Percentiles rank a stretch among this genome's conserved stretches.
Evolutionary conservation across 169 alveolate species (phyloP).

Genomic region (Plasmodium relictum): DNA sequence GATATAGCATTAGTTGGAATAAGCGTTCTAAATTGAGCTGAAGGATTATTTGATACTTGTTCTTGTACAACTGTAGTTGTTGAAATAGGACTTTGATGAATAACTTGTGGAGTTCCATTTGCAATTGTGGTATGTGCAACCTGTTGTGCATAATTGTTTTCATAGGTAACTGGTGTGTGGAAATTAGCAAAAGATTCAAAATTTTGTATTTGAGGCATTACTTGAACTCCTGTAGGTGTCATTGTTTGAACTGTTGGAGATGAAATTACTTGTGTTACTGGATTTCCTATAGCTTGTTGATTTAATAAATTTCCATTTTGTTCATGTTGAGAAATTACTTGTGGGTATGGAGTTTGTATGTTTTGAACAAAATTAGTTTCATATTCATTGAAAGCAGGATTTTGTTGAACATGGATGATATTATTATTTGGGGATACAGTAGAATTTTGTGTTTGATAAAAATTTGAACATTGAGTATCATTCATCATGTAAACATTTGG

Average conservation of each 20-base stretch:
- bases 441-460: slow-evolving; percentile 15
- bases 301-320: slow-evolving; percentile 21
- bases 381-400: slow-evolving; percentile 4
- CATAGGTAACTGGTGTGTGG: slow-evolving; percentile 2
- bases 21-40: slow-evolving; percentile 17
- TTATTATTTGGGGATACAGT: slow-evolving; percentile 25
- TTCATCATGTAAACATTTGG: slow-evolving; percentile 59
- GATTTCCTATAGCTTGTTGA: slow-evolving; percentile 11
- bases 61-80: slow-evolving; percentile 14
- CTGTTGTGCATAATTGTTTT: slow-evolving; percentile 17
- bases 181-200: slow-evolving; percentile 17
- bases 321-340: slow-evolving; percentile 7
- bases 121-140: neutral
- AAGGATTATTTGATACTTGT: neutral
- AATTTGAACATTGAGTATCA: slow-evolving; percentile 8
- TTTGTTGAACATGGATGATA: slow-evolving; percentile 2
- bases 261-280: slow-evolving; percentile 4
- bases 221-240: slow-evolving; percentile 14
- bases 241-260: slow-evolving; percentile 6
- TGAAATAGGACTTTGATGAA: slow-evolving; percentile 17
- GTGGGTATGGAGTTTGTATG: slow-evolving; percentile 20
- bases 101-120: slow-evolving; percentile 6
- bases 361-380: slow-evolving; percentile 9
- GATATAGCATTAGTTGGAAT: slow-evolving; percentile 30
- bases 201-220: slow-evolving; percentile 10